Conservation (phyloP, 2,329 filamentous ascomycete species). For the Diaporthe nobilis region DNA sequence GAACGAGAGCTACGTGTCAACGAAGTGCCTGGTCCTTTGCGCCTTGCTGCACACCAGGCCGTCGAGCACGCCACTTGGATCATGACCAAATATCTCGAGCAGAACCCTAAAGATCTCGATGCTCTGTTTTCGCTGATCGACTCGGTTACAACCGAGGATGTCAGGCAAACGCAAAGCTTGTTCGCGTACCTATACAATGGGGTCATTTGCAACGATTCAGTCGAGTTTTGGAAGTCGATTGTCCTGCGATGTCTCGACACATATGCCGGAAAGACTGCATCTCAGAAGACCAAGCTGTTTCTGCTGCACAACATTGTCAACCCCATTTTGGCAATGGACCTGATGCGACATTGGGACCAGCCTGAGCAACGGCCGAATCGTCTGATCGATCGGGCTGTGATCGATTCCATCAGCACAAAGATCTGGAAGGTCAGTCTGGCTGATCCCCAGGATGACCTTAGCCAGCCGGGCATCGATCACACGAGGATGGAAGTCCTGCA, state of each 20-base stretch:
- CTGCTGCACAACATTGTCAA: constrained; percentile 93
- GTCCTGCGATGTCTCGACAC: constrained; percentile 89
- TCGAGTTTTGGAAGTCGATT: constrained; percentile 87
- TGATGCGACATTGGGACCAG: constrained; percentile 84
- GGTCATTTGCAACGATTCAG: constrained; percentile 86
- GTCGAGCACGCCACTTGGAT: constrained; percentile 90
- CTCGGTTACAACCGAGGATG: constrained; percentile 84
- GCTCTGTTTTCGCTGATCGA: constrained; percentile 89
- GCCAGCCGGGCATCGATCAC: constrained; percentile 91
- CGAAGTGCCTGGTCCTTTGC: constrained; percentile 77
- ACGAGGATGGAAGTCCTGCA: constrained; percentile 96
- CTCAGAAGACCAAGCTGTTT: constrained; percentile 94
- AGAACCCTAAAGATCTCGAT: constrained; percentile 83
- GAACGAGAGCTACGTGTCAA: constrained; percentile 81
- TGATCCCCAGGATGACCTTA: constrained; percentile 85
- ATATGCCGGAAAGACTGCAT: constrained; percentile 83
- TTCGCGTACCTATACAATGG: constrained; percentile 87
- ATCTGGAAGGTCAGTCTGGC: constrained; percentile 93
- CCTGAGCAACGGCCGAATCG: constrained; percentile 65
- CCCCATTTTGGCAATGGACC: constrained; percentile 95
- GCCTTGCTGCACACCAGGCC: constrained; percentile 89
- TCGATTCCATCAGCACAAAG: constrained; percentile 90
- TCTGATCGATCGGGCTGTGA: constrained; percentile 88
- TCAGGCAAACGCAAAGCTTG: constrained; percentile 82
- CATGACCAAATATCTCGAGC: constrained; percentile 83